Percentiles rank a stretch among this genome's conserved stretches.
These are phyloP conservation scores for Austroboletus niveus DNA, from an alignment of 1,284 basidiomycete species.

Conservation along the genomic window DNA sequence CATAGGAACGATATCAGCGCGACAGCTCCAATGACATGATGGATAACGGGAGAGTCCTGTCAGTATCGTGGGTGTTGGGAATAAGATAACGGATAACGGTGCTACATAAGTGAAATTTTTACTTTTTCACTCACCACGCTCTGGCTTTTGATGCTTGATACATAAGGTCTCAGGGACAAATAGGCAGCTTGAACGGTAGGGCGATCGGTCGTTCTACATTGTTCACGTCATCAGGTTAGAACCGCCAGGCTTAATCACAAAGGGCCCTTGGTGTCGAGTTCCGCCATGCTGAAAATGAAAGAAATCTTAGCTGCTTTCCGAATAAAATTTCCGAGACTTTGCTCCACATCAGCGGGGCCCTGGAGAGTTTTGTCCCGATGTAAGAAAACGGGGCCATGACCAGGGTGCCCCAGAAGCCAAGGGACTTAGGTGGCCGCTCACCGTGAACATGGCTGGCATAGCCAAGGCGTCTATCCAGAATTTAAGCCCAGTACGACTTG, in stretches of 20 bases:
- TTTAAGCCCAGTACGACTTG: slow-evolving; percentile 25
- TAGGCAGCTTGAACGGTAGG: neutral
- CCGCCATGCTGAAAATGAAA: no score
- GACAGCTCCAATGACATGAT: slow-evolving; percentile 43
- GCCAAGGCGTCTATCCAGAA: slow-evolving; percentile 25
- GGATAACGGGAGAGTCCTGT: slow-evolving; percentile 52
- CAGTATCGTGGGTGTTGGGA: slow-evolving; percentile 19
- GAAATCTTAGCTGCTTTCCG: neutral
- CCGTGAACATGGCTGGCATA: slow-evolving; percentile 21
- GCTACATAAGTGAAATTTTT: slow-evolving; percentile 4
- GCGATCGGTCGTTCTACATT: neutral
- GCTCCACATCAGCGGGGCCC: slow-evolving; percentile 49
- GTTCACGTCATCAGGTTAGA: slow-evolving; percentile 36
- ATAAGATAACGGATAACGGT: slow-evolving; percentile 3
- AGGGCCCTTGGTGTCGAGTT: neutral
- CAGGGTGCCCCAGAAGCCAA: slow-evolving; percentile 27
- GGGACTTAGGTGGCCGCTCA: slow-evolving; percentile 15
- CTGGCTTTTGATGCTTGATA: slow-evolving; percentile 10
- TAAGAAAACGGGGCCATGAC: slow-evolving; percentile 43
- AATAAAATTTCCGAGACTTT: neutral
- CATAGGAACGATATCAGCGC: slow-evolving; percentile 50
- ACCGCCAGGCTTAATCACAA: slow-evolving; percentile 45
- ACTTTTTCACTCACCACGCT: slow-evolving; percentile 41
- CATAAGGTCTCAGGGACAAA: slow-evolving; percentile 19
- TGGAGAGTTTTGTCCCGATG: slow-evolving; percentile 54